Conservation (phyloP, 2,329 filamentous ascomycete genomes). For the Epichloe scottii region DNA sequence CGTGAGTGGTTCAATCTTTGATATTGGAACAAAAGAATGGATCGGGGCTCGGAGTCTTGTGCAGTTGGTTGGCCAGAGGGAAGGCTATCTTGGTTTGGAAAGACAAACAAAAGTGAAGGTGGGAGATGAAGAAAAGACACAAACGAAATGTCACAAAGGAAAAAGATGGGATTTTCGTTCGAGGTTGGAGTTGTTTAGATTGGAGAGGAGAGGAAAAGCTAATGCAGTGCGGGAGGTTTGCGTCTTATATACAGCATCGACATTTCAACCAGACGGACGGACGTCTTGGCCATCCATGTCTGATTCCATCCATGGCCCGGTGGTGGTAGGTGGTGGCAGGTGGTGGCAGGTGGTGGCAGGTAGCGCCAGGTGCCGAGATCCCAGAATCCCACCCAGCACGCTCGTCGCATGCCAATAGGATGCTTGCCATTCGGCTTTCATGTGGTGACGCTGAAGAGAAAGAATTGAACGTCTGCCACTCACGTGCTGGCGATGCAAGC, state of each 20-base stretch:
- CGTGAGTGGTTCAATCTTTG: too few relatives aligned
- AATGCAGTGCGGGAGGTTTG: background rate
- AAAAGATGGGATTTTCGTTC: constrained; percentile 6
- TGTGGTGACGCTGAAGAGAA: background rate
- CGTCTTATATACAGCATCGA: constrained; percentile 3
- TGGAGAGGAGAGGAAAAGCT: background rate
- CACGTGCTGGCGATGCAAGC: background rate
- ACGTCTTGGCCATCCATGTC: background rate
- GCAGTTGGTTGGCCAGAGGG: too few relatives aligned
- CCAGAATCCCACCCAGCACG: too few relatives aligned
- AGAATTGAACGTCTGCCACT: background rate
- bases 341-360: too few relatives aligned
- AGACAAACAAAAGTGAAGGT: constrained; percentile 10
- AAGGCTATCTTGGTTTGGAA: background rate
- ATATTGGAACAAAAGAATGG: too few relatives aligned
- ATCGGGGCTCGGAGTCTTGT: too few relatives aligned
- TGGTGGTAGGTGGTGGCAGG: too few relatives aligned
- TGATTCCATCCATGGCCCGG: too few relatives aligned
- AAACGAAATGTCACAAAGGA: constrained; percentile 9
- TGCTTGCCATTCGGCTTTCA: background rate
- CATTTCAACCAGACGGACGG: background rate
- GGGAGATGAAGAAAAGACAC: constrained; percentile 12
- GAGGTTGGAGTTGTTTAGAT: background rate
- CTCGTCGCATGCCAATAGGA: background rate
- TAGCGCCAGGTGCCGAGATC: too few relatives aligned